Evolutionary conservation across 495 filamentous ascomycete genomes (phyloP).

Genomic region (Xylaria castorea): DNA sequence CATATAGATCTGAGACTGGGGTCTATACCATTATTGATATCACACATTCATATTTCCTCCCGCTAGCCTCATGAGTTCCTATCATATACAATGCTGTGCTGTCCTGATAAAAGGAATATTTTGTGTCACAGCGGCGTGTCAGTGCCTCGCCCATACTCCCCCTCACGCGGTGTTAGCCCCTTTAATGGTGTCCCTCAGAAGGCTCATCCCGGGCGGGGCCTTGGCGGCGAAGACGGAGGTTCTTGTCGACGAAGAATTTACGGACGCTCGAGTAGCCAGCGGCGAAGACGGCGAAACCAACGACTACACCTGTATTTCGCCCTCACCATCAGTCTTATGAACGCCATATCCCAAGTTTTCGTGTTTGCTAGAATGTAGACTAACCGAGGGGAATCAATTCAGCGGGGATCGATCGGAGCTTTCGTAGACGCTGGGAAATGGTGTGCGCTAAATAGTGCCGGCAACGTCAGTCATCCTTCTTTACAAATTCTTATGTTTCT

Average conservation of each 20-base stretch:
- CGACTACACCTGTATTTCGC: conserved; percentile 72
- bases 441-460: conserved; percentile 75
- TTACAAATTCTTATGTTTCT: background rate
- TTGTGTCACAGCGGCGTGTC: conserved; percentile 25
- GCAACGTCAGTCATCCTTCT: conserved; percentile 10
- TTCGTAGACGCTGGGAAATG: conserved; percentile 92
- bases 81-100: conserved; percentile 42
- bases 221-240: conserved; percentile 75
- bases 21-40: conserved; percentile 38
- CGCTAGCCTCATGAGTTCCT: conserved; percentile 31
- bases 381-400: conserved; percentile 96
- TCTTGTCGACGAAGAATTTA: conserved; percentile 90
- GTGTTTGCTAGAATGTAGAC: conserved; percentile 38
- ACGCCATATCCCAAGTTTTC: conserved; percentile 4
- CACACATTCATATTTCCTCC: conserved; percentile 34
- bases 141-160: conserved; percentile 12
- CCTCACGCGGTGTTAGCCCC: conserved; percentile 5
- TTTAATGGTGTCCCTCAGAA: conserved; percentile 45
- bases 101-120: conserved; percentile 34
- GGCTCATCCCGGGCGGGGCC: conserved; percentile 53
- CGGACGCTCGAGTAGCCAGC: conserved; percentile 79
- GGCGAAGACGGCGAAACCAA: conserved; percentile 69
- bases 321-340: conserved; percentile 27
- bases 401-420: conserved; percentile 84
- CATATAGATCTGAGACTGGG: conserved; percentile 29